These are phyloP conservation scores for Cladosporium sp. DNA, from an alignment of 2,329 filamentous ascomycete genomes.

Conservation along the genomic window DNA sequence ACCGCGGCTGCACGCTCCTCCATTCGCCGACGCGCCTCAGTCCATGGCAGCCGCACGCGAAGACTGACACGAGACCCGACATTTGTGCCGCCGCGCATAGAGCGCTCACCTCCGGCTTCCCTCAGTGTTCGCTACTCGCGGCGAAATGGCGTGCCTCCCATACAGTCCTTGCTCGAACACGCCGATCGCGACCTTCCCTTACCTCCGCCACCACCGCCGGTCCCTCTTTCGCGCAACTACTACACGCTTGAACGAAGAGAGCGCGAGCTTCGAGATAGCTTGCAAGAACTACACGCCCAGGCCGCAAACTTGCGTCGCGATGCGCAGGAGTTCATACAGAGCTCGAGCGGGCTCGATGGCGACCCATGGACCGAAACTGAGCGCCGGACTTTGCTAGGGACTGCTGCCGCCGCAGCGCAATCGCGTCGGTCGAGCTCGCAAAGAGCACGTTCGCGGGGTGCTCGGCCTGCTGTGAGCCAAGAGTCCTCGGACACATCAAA, in stretches of 20 bases:
- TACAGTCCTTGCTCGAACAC: slow-evolving; percentile 28
- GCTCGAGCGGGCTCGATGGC: not conserved
- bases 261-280: not conserved
- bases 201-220: slow-evolving; percentile 21
- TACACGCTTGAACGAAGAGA: slow-evolving; percentile 7
- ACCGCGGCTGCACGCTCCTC: slow-evolving; percentile 52
- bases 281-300: not conserved
- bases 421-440: not conserved
- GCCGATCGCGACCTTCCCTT: slow-evolving; percentile 17
- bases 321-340: not conserved
- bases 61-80: slow-evolving; percentile 26
- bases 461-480: not conserved
- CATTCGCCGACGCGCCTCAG: slow-evolving; percentile 48
- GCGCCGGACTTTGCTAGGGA: slow-evolving; percentile 7
- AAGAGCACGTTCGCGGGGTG: not conserved
- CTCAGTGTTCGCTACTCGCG: slow-evolving; percentile 16
- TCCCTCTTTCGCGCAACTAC: slow-evolving; percentile 24
- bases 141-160: slow-evolving; percentile 26
- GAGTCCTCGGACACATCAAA: not conserved
- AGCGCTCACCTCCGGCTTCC: slow-evolving; percentile 22
- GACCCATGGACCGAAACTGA: slow-evolving; percentile 1
- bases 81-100: slow-evolving; percentile 20
- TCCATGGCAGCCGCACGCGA: slow-evolving; percentile 26
- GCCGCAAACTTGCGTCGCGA: not conserved
- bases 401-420: not conserved